phyloP scores from a whole-genome alignment of 306 rosid species.

The Lathyrus tuberosus region DNA sequence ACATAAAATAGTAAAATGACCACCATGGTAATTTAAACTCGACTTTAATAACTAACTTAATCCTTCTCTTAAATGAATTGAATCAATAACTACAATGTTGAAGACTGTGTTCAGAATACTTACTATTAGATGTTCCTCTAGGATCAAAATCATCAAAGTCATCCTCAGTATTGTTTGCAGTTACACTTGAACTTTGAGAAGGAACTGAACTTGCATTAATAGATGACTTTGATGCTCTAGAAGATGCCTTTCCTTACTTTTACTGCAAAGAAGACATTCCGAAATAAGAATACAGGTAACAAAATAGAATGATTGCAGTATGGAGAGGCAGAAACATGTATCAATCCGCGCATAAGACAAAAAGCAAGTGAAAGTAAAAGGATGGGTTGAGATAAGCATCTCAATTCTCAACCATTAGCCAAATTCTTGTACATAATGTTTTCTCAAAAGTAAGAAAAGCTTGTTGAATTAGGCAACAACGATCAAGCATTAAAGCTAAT shows the following conservation, averaged over 20 bases:
- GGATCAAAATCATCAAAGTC: too few relatives aligned
- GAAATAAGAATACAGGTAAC: conserved; percentile 38
- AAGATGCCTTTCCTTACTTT: conserved; percentile 50
- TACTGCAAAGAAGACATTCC: conserved; percentile 57
- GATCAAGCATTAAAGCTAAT: conserved; percentile 5
- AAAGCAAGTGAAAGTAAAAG: conserved; percentile 30
- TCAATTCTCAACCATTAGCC: conserved; percentile 25
- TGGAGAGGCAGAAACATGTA: conserved; percentile 27
- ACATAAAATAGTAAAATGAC: conserved; percentile 27
- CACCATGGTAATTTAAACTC: conserved; percentile 22
- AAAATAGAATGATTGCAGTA: conserved; percentile 20
- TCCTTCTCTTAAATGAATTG: conserved; percentile 22
- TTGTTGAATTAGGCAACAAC: conserved; percentile 30
- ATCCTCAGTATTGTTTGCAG: too few relatives aligned
- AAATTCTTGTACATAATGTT: conserved; percentile 8
- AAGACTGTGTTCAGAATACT: too few relatives aligned
- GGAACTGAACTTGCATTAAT: conserved; percentile 53
- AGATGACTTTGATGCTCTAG: conserved; percentile 58
- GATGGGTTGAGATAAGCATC: conserved; percentile 31
- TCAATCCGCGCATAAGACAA: conserved; percentile 3
- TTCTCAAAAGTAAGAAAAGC: conserved; percentile 29
- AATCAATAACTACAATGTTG: conserved; percentile 33
- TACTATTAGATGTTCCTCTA: too few relatives aligned
- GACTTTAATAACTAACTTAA: conserved; percentile 25
- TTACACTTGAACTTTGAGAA: conserved; percentile 54